Conservation (phyloP, 345 rosid species). For the Tarenaya hassleriana region DNA sequence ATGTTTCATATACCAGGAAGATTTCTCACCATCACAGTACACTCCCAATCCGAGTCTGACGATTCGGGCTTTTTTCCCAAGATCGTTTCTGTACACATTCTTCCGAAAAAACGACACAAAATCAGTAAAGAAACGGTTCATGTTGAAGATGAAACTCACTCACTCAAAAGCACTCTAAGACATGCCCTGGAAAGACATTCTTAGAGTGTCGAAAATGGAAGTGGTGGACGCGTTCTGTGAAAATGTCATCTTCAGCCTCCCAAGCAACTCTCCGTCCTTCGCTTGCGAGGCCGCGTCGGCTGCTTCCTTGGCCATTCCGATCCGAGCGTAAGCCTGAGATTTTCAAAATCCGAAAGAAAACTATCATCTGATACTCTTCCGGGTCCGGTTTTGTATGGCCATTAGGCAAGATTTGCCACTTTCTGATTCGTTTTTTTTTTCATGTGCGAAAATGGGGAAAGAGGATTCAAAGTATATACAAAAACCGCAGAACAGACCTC, state of each 20-base stretch:
- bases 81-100: too few species aligned
- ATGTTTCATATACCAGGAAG: too few species aligned
- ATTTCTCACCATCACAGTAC: too few species aligned
- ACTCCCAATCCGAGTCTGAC: too few species aligned
- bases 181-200: conserved; percentile 77
- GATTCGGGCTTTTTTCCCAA: too few species aligned
- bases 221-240: conserved; percentile 78
- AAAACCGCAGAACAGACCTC: conserved; percentile 45
- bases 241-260: conserved; percentile 72
- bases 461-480: too few species aligned
- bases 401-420: too few species aligned
- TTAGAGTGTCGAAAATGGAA: conserved; percentile 78
- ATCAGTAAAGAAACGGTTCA: too few species aligned
- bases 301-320: conserved; percentile 98
- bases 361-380: background rate
- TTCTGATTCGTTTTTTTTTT: too few species aligned
- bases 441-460: too few species aligned
- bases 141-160: too few species aligned
- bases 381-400: background rate
- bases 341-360: background rate
- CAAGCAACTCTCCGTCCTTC: conserved; percentile 90
- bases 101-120: too few species aligned
- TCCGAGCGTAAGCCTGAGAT: conserved; percentile 75
- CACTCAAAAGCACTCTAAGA: conserved; percentile 29
- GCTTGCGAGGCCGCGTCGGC: conserved; percentile 97